Percentiles rank a stretch among this genome's conserved stretches.
These are phyloP conservation scores for Manihot esculenta DNA, from an alignment of 441 rosid genomes.

Conservation along the genomic window DNA sequence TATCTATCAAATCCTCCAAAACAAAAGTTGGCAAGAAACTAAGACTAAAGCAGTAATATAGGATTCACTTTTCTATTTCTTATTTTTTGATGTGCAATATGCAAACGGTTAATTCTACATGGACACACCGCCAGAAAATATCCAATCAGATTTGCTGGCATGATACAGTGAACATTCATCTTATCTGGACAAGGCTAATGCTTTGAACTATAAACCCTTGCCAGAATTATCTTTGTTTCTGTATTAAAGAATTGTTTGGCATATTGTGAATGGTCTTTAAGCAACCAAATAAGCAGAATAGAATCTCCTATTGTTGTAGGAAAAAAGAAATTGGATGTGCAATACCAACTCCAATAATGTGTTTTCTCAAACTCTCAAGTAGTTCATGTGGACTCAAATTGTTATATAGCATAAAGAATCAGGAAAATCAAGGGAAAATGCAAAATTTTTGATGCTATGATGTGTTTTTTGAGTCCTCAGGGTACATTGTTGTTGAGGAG, in stretches of 20 bases:
- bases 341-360: not conserved
- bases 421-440: too few relatives aligned
- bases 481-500: not conserved
- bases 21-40: not conserved
- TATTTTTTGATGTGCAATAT: not conserved
- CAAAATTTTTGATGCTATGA: not conserved
- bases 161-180: not conserved
- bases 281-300: not conserved
- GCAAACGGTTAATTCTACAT: not conserved
- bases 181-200: conserved; percentile 1
- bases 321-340: not conserved
- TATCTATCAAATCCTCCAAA: conserved; percentile 28
- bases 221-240: not conserved
- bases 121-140: conserved; percentile 6
- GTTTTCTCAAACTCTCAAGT: not conserved
- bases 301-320: not conserved
- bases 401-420: not conserved
- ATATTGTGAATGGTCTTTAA: not conserved
- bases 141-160: not conserved
- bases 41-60: not conserved
- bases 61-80: not conserved
- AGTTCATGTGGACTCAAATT: not conserved
- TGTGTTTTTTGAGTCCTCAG: not conserved
- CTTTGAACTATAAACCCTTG: not conserved
- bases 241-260: not conserved